These are phyloP conservation scores for Vanrija sp. DNA, from an alignment of 1,284 basidiomycete species.

Conservation along the genomic window DNA sequence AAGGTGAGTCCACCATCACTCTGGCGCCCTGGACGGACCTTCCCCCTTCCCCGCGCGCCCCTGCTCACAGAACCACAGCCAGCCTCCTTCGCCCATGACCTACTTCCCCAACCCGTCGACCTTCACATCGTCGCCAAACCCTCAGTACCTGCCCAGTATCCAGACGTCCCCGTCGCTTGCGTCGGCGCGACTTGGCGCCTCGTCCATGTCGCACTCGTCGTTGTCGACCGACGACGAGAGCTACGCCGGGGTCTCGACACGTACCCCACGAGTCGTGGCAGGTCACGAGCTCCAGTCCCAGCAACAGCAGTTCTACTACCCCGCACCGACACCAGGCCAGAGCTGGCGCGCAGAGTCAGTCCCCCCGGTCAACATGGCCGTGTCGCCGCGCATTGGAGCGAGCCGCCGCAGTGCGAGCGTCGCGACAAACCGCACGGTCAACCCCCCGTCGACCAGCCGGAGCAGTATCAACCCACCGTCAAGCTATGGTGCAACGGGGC, in stretches of 20 bases:
- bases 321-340: neutral
- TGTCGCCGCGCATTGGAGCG: too few relatives aligned
- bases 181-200: conserved; percentile 2
- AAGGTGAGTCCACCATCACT: neutral
- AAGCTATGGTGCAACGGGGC: conserved; percentile 2
- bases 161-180: conserved; percentile 15
- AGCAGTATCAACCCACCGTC: neutral
- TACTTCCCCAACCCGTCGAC: conserved; percentile 45
- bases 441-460: too few relatives aligned
- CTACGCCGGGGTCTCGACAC: neutral
- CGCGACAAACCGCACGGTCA: too few relatives aligned
- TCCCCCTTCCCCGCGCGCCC: neutral
- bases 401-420: too few relatives aligned
- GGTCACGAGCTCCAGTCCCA: conserved; percentile 9
- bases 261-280: neutral
- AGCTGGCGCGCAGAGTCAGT: too few relatives aligned
- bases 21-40: neutral
- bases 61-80: conserved; percentile 9
- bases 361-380: too few relatives aligned
- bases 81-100: conserved; percentile 38
- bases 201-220: conserved; percentile 16
- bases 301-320: conserved; percentile 8
- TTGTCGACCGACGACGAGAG: conserved; percentile 7
- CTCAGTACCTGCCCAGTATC: neutral
- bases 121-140: conserved; percentile 22